phyloP scores from a whole-genome alignment of 352 stramenopile species.

The Globisporangium carolinianum region DNA sequence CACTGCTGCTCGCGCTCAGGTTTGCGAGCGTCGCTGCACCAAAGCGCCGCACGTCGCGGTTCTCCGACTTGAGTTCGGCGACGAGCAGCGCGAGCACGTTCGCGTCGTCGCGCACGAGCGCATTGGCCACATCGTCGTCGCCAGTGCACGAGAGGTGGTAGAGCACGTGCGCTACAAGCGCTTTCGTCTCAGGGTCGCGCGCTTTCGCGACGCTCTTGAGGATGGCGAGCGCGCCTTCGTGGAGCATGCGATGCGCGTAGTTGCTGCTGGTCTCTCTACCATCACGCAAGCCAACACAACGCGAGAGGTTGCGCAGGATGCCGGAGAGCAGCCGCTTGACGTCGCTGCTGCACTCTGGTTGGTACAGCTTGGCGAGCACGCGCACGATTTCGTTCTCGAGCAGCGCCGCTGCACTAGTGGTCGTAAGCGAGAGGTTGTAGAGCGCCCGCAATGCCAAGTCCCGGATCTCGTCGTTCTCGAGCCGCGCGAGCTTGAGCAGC shows the following conservation, averaged over 20 bases:
- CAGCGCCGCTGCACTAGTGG: slow-evolving; percentile 35
- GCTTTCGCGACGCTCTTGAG: slow-evolving; percentile 69
- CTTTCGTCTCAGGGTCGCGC: slow-evolving; percentile 71
- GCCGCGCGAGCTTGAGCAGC: slow-evolving; percentile 75
- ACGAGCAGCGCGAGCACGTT: slow-evolving; percentile 64
- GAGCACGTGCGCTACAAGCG: slow-evolving; percentile 78
- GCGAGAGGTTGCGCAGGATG: slow-evolving; percentile 69
- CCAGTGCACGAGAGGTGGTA: slow-evolving; percentile 68
- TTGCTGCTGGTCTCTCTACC: too few relatives aligned
- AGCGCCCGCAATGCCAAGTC: slow-evolving; percentile 61
- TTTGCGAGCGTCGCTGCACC: slow-evolving; percentile 59
- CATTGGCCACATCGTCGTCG: slow-evolving; percentile 26
- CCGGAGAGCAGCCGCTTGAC: slow-evolving; percentile 74
- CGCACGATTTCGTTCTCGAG: slow-evolving; percentile 81
- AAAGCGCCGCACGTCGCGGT: slow-evolving; percentile 56
- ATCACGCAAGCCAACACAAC: too few relatives aligned
- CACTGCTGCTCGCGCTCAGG: slow-evolving; percentile 37
- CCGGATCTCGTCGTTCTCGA: slow-evolving; percentile 71
- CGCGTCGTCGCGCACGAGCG: slow-evolving; percentile 62
- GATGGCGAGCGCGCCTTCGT: slow-evolving; percentile 56
- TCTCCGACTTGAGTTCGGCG: slow-evolving; percentile 60
- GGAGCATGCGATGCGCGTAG: slow-evolving; percentile 37
- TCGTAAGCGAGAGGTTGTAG: slow-evolving; percentile 72
- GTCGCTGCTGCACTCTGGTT: slow-evolving; percentile 60
- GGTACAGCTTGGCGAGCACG: slow-evolving; percentile 71